Conservation (phyloP, 2,329 filamentous ascomycete species). For the Chaetomium sp. region DNA sequence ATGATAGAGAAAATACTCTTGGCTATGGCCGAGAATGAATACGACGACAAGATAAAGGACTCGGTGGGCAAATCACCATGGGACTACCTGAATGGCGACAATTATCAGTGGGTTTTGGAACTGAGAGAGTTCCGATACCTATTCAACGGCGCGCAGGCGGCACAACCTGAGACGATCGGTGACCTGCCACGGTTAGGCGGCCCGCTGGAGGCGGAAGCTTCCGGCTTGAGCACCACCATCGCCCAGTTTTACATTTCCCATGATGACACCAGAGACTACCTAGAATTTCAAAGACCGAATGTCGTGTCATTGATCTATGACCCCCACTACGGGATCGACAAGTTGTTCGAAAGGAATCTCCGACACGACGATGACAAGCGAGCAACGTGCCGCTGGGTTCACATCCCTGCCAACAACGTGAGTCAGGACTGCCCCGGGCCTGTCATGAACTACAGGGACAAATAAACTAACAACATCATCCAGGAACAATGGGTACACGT, state of each 20-base stretch:
- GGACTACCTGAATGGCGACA: neutral
- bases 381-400: constrained; percentile 20
- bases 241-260: constrained; percentile 18
- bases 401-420: constrained; percentile 23
- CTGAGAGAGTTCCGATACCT: neutral
- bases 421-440: neutral
- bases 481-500: constrained; percentile 3
- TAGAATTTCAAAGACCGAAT: constrained; percentile 2
- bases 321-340: neutral
- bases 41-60: neutral
- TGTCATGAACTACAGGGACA: neutral
- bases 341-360: constrained; percentile 1
- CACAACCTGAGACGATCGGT: neutral
- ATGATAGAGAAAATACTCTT: constrained; percentile 2
- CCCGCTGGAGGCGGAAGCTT: too few relatives aligned
- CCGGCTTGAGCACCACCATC: neutral
- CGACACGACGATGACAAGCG: constrained; percentile 3
- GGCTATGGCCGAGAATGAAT: neutral
- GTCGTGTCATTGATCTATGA: constrained; percentile 9
- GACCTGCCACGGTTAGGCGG: too few relatives aligned
- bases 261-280: constrained; percentile 15
- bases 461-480: neutral
- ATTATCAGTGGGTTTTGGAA: neutral
- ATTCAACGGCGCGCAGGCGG: neutral
- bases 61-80: neutral